These are phyloP conservation scores for Fraxinus anomala DNA, from an alignment of 257 asterid genomes.

Conservation along the genomic window DNA sequence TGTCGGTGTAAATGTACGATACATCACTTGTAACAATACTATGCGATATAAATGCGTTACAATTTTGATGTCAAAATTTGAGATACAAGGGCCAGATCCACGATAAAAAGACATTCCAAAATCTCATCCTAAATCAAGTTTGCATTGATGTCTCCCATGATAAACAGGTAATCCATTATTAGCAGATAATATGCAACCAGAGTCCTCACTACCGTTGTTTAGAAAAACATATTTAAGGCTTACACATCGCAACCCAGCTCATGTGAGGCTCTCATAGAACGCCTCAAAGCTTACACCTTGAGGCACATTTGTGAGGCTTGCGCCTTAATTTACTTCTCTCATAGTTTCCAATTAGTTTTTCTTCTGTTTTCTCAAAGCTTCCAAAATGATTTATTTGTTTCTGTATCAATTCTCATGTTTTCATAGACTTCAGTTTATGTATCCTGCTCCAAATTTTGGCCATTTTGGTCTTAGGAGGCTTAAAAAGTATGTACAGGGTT, in stretches of 20 bases:
- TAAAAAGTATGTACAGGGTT: not conserved
- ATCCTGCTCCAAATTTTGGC: not conserved
- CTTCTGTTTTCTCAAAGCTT: not conserved
- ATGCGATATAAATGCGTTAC: no score
- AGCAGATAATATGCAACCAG: not conserved
- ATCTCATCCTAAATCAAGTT: not conserved
- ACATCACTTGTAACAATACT: not conserved
- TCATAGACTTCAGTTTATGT: not conserved
- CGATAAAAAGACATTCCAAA: not conserved
- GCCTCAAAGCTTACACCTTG: not conserved
- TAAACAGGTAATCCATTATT: not conserved
- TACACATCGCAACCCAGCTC: not conserved
- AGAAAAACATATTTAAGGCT: not conserved
- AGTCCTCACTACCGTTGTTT: not conserved
- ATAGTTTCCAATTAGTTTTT: not conserved
- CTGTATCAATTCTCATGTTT: not conserved
- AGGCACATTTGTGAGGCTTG: not conserved
- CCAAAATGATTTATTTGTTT: not conserved
- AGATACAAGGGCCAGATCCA: not conserved
- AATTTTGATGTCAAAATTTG: not conserved
- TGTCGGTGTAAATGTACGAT: not conserved
- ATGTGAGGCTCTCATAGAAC: not conserved
- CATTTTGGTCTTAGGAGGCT: not conserved
- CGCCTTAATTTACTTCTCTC: not conserved
- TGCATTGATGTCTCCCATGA: not conserved